A percentile compares a stretch with the other conserved stretches of the same genome.
Conservation (phyloP, 495 filamentous ascomycete species). For the Thermothielavioides terrestris region DNA sequence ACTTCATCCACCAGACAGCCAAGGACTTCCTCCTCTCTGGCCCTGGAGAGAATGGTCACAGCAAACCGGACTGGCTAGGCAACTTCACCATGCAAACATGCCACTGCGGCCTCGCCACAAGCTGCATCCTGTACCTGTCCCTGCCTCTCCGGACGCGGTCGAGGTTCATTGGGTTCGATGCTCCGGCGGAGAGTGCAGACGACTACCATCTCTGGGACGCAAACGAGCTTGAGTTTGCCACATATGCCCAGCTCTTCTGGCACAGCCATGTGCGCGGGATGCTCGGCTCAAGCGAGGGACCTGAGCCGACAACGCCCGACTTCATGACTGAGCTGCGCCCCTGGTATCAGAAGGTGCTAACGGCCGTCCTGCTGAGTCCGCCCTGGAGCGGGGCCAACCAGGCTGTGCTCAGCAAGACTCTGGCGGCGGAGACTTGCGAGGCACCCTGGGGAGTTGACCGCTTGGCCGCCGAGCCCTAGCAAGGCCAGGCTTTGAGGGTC, state of each 20-base stretch:
- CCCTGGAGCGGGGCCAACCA: not conserved
- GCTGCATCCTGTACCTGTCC: conserved; percentile 13
- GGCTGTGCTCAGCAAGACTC: not conserved
- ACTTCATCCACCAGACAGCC: conserved; percentile 38
- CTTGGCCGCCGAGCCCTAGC: not conserved
- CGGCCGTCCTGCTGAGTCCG: not conserved
- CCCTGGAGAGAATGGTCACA: not conserved
- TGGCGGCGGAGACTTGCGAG: not conserved
- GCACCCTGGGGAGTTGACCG: not conserved
- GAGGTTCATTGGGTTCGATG: not conserved
- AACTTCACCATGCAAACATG: conserved; percentile 9
- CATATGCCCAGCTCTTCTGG: conserved; percentile 2
- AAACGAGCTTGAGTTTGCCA: conserved; percentile 1
- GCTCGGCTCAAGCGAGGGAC: not conserved
- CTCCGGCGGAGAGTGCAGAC: not conserved
- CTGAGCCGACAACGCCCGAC: too few species aligned
- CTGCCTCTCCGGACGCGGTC: conserved; percentile 3
- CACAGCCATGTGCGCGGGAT: not conserved
- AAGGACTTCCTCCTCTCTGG: conserved; percentile 29
- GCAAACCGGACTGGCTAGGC: conserved; percentile 11
- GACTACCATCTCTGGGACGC: conserved; percentile 6
- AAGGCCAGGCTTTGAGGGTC: not conserved
- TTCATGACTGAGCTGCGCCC: not conserved
- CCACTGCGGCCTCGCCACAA: conserved; percentile 11
- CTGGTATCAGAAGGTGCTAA: not conserved